Percentiles rank a stretch among this genome's conserved stretches.
Conservation (phyloP, 1,284 basidiomycete species). For the Schizopora paradoxa region DNA sequence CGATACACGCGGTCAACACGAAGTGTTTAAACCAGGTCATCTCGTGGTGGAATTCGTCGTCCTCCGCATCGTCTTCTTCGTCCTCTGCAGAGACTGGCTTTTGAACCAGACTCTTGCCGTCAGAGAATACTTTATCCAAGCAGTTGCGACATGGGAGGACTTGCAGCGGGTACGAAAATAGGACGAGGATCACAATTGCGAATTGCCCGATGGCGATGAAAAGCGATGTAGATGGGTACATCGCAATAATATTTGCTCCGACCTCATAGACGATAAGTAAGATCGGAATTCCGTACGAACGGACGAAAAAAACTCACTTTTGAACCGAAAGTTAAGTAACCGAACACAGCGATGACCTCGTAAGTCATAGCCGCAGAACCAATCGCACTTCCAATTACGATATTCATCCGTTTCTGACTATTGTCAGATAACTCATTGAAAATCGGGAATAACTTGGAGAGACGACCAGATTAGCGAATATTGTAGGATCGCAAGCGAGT, state of each 20-base stretch:
- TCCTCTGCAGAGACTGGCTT: slow-evolving; percentile 32
- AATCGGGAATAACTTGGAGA: slow-evolving; percentile 75
- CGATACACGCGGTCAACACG: slow-evolving; percentile 67
- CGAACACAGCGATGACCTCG: slow-evolving; percentile 80
- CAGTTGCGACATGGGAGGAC: slow-evolving; percentile 92
- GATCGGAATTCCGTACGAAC: neutral
- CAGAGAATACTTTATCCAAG: slow-evolving; percentile 82
- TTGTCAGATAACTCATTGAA: slow-evolving; percentile 90
- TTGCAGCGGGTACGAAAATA: slow-evolving; percentile 91
- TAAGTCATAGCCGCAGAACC: slow-evolving; percentile 76
- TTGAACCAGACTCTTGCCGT: slow-evolving; percentile 28
- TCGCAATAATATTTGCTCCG: slow-evolving; percentile 87
- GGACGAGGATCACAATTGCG: slow-evolving; percentile 86
- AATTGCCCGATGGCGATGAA: slow-evolving; percentile 92
- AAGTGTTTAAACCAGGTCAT: slow-evolving; percentile 74
- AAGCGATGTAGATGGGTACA: slow-evolving; percentile 91
- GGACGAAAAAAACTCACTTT: slow-evolving; percentile 40
- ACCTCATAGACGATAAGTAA: slow-evolving; percentile 43
- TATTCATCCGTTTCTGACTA: slow-evolving; percentile 79
- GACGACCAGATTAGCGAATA: neutral
- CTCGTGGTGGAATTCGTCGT: slow-evolving; percentile 55
- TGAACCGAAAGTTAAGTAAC: slow-evolving; percentile 94
- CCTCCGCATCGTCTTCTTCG: slow-evolving; percentile 42
- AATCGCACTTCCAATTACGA: slow-evolving; percentile 83
- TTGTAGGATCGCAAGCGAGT: slow-evolving; percentile 5